phyloP scores from a whole-genome alignment of 2,329 filamentous ascomycete genomes.

The Fusarium gaditjirri region DNA sequence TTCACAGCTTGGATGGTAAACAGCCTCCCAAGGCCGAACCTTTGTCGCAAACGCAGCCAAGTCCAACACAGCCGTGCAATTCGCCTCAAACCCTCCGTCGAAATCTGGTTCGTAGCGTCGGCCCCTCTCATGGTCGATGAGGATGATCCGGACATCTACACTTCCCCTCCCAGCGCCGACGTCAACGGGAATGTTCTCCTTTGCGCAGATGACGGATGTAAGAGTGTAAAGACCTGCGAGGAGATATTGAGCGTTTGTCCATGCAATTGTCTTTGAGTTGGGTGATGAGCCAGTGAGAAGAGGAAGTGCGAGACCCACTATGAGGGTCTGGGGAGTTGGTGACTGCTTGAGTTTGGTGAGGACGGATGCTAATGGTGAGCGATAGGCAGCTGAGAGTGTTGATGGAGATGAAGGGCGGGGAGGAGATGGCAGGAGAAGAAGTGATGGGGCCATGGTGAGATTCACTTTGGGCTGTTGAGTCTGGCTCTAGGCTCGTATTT shows the following conservation, averaged over 20 bases:
- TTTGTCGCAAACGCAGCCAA: conserved; percentile 63
- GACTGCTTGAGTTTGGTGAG: conserved; percentile 58
- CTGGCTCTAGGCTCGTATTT: fast-evolving
- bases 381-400: conserved; percentile 68
- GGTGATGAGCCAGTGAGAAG: conserved; percentile 65
- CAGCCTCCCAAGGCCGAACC: conserved; percentile 68
- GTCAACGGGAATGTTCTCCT: conserved; percentile 69
- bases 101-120: conserved; percentile 48
- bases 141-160: conserved; percentile 79
- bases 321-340: conserved; percentile 51
- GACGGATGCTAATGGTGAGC: conserved; percentile 64
- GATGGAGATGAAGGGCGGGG: conserved; percentile 64
- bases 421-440: conserved; percentile 73
- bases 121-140: conserved; percentile 70
- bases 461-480: fast-evolving
- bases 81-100: conserved; percentile 53
- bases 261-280: conserved; percentile 61
- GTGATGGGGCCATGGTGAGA: conserved; percentile 35
- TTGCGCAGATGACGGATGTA: conserved; percentile 75
- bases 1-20: conserved; percentile 75
- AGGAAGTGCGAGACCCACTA: conserved; percentile 70
- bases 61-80: conserved; percentile 60
- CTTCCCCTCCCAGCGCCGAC: conserved; percentile 67
- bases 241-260: conserved; percentile 76
- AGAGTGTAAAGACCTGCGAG: conserved; percentile 83